These are phyloP conservation scores for Backusella parvicylindrica DNA, from an alignment of 192 early-diverging fungal genomes.

Conservation along the genomic window DNA sequence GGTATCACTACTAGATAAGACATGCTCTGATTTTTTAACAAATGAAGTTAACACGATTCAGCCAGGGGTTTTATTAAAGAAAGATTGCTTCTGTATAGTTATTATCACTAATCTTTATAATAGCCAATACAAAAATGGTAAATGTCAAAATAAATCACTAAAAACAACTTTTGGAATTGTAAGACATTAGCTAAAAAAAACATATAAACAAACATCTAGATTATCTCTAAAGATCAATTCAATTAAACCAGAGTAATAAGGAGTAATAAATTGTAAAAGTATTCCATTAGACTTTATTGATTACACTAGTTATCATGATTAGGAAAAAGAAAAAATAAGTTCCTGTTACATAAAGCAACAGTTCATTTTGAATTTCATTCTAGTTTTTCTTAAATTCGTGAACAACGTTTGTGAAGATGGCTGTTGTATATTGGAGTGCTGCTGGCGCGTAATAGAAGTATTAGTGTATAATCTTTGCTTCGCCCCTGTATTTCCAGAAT, in stretches of 20 bases:
- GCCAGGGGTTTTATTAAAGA: too few species aligned
- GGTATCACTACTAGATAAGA: too few species aligned
- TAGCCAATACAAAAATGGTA: background rate
- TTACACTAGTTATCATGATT: background rate
- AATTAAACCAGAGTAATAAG: background rate
- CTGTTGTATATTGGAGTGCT: background rate
- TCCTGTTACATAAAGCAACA: background rate
- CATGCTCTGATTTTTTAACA: too few species aligned
- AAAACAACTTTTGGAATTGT: background rate
- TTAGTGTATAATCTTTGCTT: background rate
- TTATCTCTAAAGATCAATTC: background rate
- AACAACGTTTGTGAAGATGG: background rate
- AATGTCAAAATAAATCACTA: background rate
- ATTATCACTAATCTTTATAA: too few species aligned
- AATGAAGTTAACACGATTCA: too few species aligned
- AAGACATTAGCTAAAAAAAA: background rate
- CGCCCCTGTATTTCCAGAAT: constrained; percentile 20
- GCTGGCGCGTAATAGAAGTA: background rate
- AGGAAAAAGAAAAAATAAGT: background rate
- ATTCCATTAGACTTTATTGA: background rate
- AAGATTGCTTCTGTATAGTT: too few species aligned
- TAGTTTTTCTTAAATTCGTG: background rate
- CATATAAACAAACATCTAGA: background rate
- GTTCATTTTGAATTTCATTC: background rate
- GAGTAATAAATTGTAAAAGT: too few species aligned